phyloP scores from a whole-genome alignment of 192 early-diverging fungal genomes.

The Coemansia sp. region DNA sequence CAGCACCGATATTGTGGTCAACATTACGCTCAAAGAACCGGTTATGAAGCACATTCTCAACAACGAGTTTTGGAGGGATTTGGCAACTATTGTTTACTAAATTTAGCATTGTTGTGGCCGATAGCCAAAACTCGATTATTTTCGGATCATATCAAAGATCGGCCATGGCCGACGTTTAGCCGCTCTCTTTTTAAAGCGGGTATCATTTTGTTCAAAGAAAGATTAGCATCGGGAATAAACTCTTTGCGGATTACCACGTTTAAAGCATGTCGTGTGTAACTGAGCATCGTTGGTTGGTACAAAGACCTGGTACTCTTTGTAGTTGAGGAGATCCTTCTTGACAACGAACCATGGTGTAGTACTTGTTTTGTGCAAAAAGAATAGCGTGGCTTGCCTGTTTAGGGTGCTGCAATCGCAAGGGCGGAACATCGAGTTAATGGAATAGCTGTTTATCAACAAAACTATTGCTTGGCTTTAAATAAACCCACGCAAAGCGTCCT shows the following conservation, averaged over 20 bases:
- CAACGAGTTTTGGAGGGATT: conserved; percentile 38
- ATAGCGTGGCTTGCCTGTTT: conserved; percentile 9
- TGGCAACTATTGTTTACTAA: conserved; percentile 41
- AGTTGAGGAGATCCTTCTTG: not conserved
- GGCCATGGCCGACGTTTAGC: not conserved
- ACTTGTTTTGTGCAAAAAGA: not conserved
- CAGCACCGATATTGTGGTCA: conserved; percentile 39
- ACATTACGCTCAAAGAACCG: conserved; percentile 34
- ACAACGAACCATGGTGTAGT: not conserved
- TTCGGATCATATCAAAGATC: not conserved
- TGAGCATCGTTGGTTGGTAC: not conserved
- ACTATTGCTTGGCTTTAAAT: too few relatives aligned
- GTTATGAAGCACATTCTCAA: conserved; percentile 37
- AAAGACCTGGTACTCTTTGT: not conserved
- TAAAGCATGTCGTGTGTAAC: not conserved
- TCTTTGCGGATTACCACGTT: conserved; percentile 1
- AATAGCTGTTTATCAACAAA: not conserved
- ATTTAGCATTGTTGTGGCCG: not conserved
- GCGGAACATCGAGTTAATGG: not conserved
- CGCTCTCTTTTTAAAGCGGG: not conserved
- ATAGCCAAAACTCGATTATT: not conserved
- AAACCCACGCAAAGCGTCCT: not conserved
- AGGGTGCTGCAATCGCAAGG: not conserved
- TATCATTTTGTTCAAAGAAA: too few relatives aligned
- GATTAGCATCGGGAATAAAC: too few relatives aligned